Evolutionary conservation across 345 rosid genomes (phyloP), one percentile per base, ranked within the genome.

Genomic region (Acer negundo): DNA sequence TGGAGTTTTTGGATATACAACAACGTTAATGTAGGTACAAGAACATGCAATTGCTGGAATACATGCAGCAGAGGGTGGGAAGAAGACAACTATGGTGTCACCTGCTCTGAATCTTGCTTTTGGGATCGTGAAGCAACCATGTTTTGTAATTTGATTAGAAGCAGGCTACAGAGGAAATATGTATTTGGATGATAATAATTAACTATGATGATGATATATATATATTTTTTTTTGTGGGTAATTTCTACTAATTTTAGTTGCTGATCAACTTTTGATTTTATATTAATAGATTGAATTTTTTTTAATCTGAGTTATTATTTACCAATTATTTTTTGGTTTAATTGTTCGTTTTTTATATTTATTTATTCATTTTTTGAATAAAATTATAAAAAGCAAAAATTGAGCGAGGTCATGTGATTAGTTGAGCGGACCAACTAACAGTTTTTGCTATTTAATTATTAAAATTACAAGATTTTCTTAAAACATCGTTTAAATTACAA

Each of bases 341-440:
- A 31, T 35, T 35, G 38, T 4, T 35, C 6, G 7, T 8, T 8
- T 42, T 42, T 42, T 42, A 8, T 42, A 7, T 42, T 42, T 42
- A 7, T 42, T 6, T 42, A 31, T 26, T 1, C 3, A 38, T 42
- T 42, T 42, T 6, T 42, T 42, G 46, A 42, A 42, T 42, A 42
- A 42, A 42, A 42, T 7, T 42, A 42, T 42, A 13, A 49, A 13
- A 49, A 49, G 55, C 0, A 49, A 49, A 49, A 10, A 2, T 49
- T 49, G 55, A 11, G 19, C 1, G 17, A 13, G 55, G 22, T 6
- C 67, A 49, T 10, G 23, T n/a, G 1, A 3, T 20, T 74, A 10
- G 80, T 69, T 73, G 78, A 40, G 82, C 71, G 17, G 80, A 73
- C 40, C 8, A 78, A 58, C 78, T 75, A 75, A 70, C 73, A 67